A percentile compares a stretch with the other conserved stretches of the same genome.
Conservation (phyloP, 208 protist genomes). For the Trypanosoma caninum region DNA sequence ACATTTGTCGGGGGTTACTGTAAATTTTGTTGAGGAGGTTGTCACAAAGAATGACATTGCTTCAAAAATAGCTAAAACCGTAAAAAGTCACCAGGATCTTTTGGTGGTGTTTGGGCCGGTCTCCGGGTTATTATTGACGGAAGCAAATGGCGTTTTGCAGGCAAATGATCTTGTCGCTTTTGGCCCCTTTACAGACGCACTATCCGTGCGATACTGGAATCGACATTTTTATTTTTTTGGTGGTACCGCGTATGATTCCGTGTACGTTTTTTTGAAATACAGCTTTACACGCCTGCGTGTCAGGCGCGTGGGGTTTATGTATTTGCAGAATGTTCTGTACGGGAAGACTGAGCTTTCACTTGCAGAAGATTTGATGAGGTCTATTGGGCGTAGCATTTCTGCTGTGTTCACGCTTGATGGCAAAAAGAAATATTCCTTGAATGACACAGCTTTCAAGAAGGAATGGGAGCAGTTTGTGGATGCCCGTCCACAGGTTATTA, state of each 20-base stretch:
- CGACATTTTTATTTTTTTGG: constrained; percentile 28
- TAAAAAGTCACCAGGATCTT: neutral
- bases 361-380: constrained; percentile 2
- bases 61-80: neutral
- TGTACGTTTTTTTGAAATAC: constrained; percentile 15
- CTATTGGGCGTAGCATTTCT: constrained; percentile 1
- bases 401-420: constrained; percentile 24
- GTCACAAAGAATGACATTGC: constrained; percentile 1
- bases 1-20: neutral
- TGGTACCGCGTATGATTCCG: neutral
- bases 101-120: neutral
- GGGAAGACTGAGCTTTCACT: constrained; percentile 32
- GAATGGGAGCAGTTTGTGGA: constrained; percentile 41
- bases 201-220: constrained; percentile 20
- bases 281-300: constrained; percentile 5
- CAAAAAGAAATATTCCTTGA: neutral
- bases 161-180: constrained; percentile 25
- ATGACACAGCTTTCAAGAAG: constrained; percentile 9
- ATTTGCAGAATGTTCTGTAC: constrained; percentile 31
- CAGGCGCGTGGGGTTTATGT: constrained; percentile 43
- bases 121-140: neutral
- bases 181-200: constrained; percentile 15
- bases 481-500: constrained; percentile 37
- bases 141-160: neutral
- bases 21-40: neutral